Evolutionary conservation across 352 stramenopile species (phyloP), one percentile per base, ranked within the genome.

Genomic region (Globisporangium rhizosaccharum): DNA sequence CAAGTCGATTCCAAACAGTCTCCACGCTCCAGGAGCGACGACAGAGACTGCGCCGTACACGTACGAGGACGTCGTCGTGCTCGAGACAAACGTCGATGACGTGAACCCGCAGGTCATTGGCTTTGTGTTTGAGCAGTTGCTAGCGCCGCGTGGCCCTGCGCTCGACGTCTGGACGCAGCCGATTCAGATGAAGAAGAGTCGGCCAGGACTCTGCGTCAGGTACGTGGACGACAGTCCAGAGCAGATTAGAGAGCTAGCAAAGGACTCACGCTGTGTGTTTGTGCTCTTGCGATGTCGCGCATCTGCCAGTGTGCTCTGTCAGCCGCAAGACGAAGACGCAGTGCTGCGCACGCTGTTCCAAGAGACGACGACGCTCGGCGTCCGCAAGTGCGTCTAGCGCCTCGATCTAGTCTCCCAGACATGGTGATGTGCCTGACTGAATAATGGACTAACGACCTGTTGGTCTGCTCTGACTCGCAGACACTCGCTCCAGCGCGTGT

Each of bases 111-210:
- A 94, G 66, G 73, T 90, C 46, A 68, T 94, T 26, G 87, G 85
- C 28, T 92, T 87, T 63, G 66, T 96, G 6, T 80, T 78, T 15
- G 82, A 92, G 64, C 65, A 69, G 28, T 52, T 96, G 57, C 67
- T 97, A n/a, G 60, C 56, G 20, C 20, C 6, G 41, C 60, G 70
- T 9, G 71, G 78, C 7, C 56, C 71, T n/a, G 88, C 86, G 10
- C 66, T 96, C 18, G 90, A 97, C 59, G 87, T 90, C 51, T 97
- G 90, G 90, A 84, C 87, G 30, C 77, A 82, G 55, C 73, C 84
- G 37, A 94, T 96, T 63, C 76, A 92, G 44, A 97, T 97, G 90
- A 97, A 97, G 72, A 97, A 97, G 69, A 87, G 84, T 28, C 80
- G 88, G 0, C 82, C 85, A 6, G 88, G 68, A 1, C 68, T 87